A percentile compares a stretch with the other conserved stretches of the same genome.
These are phyloP conservation scores for Bullera alba DNA, from an alignment of 768 basidiomycete species.

Conservation along the genomic window DNA sequence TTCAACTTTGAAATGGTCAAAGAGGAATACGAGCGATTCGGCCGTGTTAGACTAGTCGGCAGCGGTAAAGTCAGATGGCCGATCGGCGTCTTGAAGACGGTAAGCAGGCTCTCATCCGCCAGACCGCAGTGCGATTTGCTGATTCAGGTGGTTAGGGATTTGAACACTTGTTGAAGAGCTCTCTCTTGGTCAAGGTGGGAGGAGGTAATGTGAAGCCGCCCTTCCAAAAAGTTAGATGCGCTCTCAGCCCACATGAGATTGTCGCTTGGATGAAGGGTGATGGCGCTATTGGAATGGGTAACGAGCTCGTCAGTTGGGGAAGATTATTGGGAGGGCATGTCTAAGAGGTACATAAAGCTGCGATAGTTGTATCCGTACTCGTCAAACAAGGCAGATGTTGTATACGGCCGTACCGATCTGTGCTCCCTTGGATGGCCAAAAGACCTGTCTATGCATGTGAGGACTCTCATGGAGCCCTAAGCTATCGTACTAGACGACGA, in stretches of 20 bases:
- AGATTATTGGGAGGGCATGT: conserved; percentile 43
- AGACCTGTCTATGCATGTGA: too few species aligned
- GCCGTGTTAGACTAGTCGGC: conserved; percentile 49
- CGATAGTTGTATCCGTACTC: neutral
- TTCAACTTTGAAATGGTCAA: conserved; percentile 91
- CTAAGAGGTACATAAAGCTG: conserved; percentile 1
- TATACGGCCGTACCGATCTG: too few species aligned
- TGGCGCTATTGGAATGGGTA: conserved; percentile 35
- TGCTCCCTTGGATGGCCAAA: too few species aligned
- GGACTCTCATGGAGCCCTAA: too few species aligned
- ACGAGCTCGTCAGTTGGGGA: conserved; percentile 43
- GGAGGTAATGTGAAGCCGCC: conserved; percentile 53
- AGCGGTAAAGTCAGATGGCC: conserved; percentile 42
- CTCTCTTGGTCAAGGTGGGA: conserved; percentile 55
- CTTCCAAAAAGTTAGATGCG: conserved; percentile 68
- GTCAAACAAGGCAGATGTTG: neutral
- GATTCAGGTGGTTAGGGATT: conserved; percentile 57
- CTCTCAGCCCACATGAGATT: conserved; percentile 59
- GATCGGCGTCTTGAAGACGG: conserved; percentile 53
- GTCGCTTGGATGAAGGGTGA: conserved; percentile 43
- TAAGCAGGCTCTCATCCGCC: conserved; percentile 30
- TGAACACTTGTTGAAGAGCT: conserved; percentile 57
- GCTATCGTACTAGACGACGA: too few species aligned
- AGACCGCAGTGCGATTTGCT: conserved; percentile 55
- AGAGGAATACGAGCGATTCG: conserved; percentile 58